Conservation (phyloP, 139 green algal species). For the Tetraselmis striata region DNA sequence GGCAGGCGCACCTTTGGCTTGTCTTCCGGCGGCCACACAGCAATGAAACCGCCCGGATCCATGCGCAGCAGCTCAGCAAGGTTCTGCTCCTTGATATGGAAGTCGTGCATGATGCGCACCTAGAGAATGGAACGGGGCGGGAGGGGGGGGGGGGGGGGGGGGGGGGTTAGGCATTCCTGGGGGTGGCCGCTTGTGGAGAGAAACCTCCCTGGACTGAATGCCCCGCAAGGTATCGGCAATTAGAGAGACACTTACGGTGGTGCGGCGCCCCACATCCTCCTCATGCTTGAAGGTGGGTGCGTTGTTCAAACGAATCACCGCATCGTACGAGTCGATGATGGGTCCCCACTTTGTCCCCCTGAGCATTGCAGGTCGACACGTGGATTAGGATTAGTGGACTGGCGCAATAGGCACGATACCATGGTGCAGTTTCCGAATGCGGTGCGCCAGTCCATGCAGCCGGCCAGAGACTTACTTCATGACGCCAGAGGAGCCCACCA, state of each 20-base stretch:
- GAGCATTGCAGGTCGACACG: not conserved
- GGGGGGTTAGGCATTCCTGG: too few species aligned
- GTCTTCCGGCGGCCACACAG: not conserved
- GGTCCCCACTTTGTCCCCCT: not conserved
- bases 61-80: not conserved
- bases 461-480: not conserved
- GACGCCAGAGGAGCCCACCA: not conserved
- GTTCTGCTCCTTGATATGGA: not conserved
- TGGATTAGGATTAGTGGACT: too few species aligned
- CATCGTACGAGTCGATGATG: not conserved
- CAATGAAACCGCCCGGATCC: not conserved
- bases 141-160: too few species aligned
- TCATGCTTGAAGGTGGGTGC: not conserved
- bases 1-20: too few species aligned
- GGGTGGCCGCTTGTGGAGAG: not conserved
- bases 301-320: not conserved
- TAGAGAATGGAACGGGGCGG: too few species aligned
- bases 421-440: too few species aligned
- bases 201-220: too few species aligned
- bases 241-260: not conserved
- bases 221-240: too few species aligned
- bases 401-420: too few species aligned
- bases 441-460: not conserved
- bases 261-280: not conserved
- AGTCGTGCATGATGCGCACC: not conserved